A percentile compares a stretch with the other conserved stretches of the same genome.
Evolutionary conservation across 2,329 filamentous ascomycete genomes (phyloP).

Genomic region (Colletotrichum echinochloae): DNA sequence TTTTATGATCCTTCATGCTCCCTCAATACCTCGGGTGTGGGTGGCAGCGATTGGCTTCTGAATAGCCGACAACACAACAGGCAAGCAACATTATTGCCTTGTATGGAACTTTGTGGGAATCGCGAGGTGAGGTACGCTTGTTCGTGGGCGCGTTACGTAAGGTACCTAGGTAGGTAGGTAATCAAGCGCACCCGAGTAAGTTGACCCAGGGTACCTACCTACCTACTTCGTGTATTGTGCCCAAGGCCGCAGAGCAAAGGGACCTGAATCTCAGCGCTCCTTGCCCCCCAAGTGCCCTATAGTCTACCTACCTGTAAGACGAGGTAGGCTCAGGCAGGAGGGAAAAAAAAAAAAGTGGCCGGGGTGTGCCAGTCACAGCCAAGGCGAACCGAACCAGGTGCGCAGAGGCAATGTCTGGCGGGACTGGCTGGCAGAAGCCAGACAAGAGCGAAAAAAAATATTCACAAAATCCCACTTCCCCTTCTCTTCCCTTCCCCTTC

Average conservation of each 20-base stretch:
- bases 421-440: constrained; percentile 8
- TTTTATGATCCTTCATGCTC: too few relatives aligned
- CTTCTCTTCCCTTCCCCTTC: constrained; percentile 38
- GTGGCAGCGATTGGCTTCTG: background rate
- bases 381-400: constrained; percentile 32
- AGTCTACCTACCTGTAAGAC: constrained; percentile 5
- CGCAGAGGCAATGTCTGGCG: constrained; percentile 27
- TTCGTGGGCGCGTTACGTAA: background rate
- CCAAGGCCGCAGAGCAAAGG: background rate
- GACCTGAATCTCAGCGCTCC: background rate
- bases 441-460: constrained; percentile 39
- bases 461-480: constrained; percentile 40
- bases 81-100: background rate
- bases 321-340: constrained; percentile 15
- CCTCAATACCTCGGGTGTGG: background rate
- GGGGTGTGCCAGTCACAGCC: constrained; percentile 28
- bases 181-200: background rate
- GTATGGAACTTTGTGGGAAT: background rate
- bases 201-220: background rate
- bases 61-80: background rate
- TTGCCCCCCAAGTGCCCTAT: background rate
- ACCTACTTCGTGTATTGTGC: background rate
- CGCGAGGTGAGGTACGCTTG: background rate
- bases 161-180: too few relatives aligned
- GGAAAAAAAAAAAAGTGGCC: constrained; percentile 17